Evolutionary conservation across 139 green algal species (phyloP), one percentile per base, ranked within the genome.

Genomic region (Chlamydomonas urium): DNA sequence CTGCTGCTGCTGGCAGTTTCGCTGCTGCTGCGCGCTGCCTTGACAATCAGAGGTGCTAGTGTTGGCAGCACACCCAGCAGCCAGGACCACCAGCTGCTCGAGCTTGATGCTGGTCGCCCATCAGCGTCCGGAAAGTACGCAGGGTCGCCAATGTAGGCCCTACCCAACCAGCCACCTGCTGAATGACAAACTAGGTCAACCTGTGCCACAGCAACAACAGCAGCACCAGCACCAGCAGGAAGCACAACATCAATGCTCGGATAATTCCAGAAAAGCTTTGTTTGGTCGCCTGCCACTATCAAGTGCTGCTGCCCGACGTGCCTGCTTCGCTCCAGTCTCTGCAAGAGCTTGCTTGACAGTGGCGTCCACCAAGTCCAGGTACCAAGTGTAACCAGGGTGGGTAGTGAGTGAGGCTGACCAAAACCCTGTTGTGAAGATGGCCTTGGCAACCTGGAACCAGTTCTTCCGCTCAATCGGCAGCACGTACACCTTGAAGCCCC

Each of bases 161-260:
- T 69, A 2, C 72, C 88, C 56, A 93, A 76, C 86, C 88, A 93
- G 50, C 88, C 88, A 31, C 88, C 88, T 2, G 88, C 88, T 32
- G 73, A 85, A 66, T 92, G 87, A 21, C 75, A 76, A 6, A 92
- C 73, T 28, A 92, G 45, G 23, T 79, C 63, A 34, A 88, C 86
- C 65, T 86, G 79, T n/a, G n/a, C n/a, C n/a, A n/a, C n/a, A n/a
- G n/a, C n/a, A n/a, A n/a, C n/a, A n/a, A n/a, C n/a, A n/a, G n/a
- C n/a, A n/a, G n/a, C n/a, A n/a, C n/a, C n/a, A n/a, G n/a, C n/a
- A n/a, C n/a, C n/a, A n/a, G n/a, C n/a, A n/a, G n/a, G n/a, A n/a
- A n/a, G n/a, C n/a, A n/a, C n/a, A n/a, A n/a, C n/a, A n/a, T n/a
- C n/a, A n/a, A n/a, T n/a, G n/a, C n/a, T n/a, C n/a, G n/a, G n/a